Evolutionary conservation across 2,329 filamentous ascomycete species (phyloP).

Genomic region (Elsinoe batatas): DNA sequence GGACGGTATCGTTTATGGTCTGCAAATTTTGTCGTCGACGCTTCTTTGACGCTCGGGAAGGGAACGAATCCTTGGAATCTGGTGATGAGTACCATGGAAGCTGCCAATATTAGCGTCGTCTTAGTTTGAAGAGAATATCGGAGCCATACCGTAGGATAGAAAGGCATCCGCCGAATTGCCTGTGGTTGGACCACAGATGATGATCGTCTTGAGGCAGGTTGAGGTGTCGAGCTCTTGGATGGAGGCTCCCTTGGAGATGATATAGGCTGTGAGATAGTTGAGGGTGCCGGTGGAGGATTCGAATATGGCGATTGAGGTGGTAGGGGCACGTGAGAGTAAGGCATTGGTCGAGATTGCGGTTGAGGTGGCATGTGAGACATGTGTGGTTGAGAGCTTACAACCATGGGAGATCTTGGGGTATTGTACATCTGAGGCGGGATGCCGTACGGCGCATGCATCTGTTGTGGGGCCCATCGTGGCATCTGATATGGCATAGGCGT

Average conservation of each 20-base stretch:
- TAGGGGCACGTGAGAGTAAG: slow-evolving; percentile 8
- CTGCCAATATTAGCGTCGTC: slow-evolving; percentile 23
- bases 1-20: slow-evolving; percentile 32
- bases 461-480: slow-evolving; percentile 28
- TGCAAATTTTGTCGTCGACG: slow-evolving; percentile 35
- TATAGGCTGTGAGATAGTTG: slow-evolving; percentile 28
- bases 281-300: slow-evolving; percentile 18
- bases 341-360: slow-evolving; percentile 15
- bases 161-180: slow-evolving; percentile 33
- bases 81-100: slow-evolving; percentile 53
- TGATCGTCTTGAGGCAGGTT: slow-evolving; percentile 20
- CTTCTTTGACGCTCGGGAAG: slow-evolving; percentile 39
- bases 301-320: slow-evolving; percentile 13
- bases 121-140: background rate
- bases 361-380: slow-evolving; percentile 16
- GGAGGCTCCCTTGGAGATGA: slow-evolving; percentile 24
- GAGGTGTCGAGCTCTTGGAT: slow-evolving; percentile 25
- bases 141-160: slow-evolving; percentile 39
- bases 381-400: slow-evolving; percentile 37
- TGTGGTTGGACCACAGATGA: slow-evolving; percentile 19
- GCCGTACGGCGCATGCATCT: slow-evolving; percentile 31
- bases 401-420: slow-evolving; percentile 32
- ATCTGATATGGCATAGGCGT: slow-evolving; percentile 30
- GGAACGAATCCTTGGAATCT: slow-evolving; percentile 40
- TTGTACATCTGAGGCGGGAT: slow-evolving; percentile 30